Evolutionary conservation across 1,284 basidiomycete genomes (phyloP), one percentile per base, ranked within the genome.

Genomic region (Tausonia pullulans): DNA sequence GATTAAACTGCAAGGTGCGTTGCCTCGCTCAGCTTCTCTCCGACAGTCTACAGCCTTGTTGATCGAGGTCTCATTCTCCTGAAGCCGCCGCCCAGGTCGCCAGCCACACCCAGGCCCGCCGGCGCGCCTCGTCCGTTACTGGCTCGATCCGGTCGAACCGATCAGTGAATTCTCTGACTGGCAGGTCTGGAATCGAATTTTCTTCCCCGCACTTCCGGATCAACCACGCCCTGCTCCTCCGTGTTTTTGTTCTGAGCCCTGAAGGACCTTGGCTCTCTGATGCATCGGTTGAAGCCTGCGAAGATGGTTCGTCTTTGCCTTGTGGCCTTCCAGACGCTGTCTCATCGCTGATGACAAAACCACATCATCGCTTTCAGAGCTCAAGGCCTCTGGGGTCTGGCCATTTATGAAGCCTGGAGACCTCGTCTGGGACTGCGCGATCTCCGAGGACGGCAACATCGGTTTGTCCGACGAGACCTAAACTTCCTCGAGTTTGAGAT

Each of bases 211-310:
- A 90, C 63, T 86, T 84, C 77, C 78, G 82, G 16, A 72, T 81
- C 10, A 80, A 84, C 6, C 82, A 87, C 8, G 87, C 87, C 3
- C 87, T 87, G 11, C 76, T 89, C 43, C 71, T 90, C 67, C 79
- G 86, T 27, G 86, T 88, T 48, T 90, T 88, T 71, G 86, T 90
- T 3, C 87, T 87, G 14, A 87, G 84, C 6, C 85, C 85, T 0
- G 87, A 88, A 59, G 87, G 87, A 3, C 84, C 86, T 67, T 90
- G 88, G 88, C 75, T 90, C 62, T 85, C 84, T 13, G 87, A 90
- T 72, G 79, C 81, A 68, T 85, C 85, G 68, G 84, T 90, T 13
- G 68, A 88, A 63, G 85, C 86, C 69, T 90, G 87, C 71, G 88
- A 90, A 73, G 81, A 81, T 0, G 87, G 61, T 62, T 2, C 4